phyloP scores from a whole-genome alignment of 495 filamentous ascomycete genomes.

The Penicillium paxilli region DNA sequence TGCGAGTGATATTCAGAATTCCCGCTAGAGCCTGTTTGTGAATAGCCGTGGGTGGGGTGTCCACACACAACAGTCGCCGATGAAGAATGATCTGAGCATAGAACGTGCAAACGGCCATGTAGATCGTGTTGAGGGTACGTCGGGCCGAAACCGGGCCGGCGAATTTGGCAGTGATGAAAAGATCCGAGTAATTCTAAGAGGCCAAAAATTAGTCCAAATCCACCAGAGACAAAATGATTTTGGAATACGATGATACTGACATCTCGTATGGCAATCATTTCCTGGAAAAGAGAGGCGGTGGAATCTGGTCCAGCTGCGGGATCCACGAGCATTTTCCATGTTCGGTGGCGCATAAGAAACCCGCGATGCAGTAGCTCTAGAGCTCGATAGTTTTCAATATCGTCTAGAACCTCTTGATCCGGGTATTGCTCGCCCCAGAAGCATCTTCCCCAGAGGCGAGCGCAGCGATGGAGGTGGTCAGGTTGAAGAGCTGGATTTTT shows the following conservation, averaged over 20 bases:
- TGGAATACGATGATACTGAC: constrained; percentile 21
- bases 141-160: constrained; percentile 33
- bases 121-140: constrained; percentile 47
- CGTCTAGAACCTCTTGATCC: constrained; percentile 45
- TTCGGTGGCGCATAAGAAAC: constrained; percentile 38
- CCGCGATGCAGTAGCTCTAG: constrained; percentile 39
- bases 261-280: constrained; percentile 34
- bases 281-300: constrained; percentile 32
- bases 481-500: constrained; percentile 39
- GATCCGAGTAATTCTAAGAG: constrained; percentile 37
- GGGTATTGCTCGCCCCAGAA: constrained; percentile 50
- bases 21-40: constrained; percentile 33
- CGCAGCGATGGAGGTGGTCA: constrained; percentile 39
- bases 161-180: constrained; percentile 46
- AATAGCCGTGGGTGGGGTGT: constrained; percentile 23
- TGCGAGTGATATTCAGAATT: constrained; percentile 40
- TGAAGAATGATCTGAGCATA: constrained; percentile 45
- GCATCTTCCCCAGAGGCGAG: constrained; percentile 44
- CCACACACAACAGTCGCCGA: constrained; percentile 35
- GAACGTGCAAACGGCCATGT: constrained; percentile 47
- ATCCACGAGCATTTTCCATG: constrained; percentile 38
- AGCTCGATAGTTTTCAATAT: constrained; percentile 48
- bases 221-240: neutral
- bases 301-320: constrained; percentile 29
- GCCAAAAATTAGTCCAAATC: neutral